phyloP scores from a whole-genome alignment of 78 protist genomes.

The Emiliania huxleyi region DNA sequence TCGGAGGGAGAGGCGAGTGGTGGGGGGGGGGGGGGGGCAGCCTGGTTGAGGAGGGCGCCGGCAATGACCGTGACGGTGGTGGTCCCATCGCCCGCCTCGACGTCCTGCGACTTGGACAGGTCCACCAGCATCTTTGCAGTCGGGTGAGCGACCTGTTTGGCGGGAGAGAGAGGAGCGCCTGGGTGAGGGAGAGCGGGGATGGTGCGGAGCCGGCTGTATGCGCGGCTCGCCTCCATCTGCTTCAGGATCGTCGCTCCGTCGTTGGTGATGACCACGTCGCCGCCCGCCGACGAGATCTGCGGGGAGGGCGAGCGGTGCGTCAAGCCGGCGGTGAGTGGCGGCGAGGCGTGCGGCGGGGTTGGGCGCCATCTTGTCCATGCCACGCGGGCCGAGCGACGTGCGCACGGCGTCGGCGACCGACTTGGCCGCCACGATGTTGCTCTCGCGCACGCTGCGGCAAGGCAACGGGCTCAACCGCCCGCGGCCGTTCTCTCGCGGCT shows the following conservation, averaged over 20 bases:
- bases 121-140: slow-evolving; percentile 96
- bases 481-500: too few relatives aligned
- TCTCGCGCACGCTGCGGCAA: slow-evolving; percentile 32
- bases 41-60: slow-evolving; percentile 84
- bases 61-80: slow-evolving; percentile 98
- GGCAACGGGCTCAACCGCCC: too few relatives aligned
- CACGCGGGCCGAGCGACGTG: slow-evolving; percentile 97
- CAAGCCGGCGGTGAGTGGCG: not conserved
- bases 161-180: too few relatives aligned
- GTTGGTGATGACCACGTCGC: slow-evolving; percentile 97
- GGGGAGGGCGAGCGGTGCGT: not conserved
- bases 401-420: slow-evolving; percentile 96
- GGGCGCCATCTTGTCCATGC: slow-evolving; percentile 98
- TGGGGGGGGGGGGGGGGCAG: too few relatives aligned
- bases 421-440: slow-evolving; percentile 49
- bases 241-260: slow-evolving; percentile 98
- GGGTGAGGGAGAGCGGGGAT: too few relatives aligned
- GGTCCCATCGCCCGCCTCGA: slow-evolving; percentile 99
- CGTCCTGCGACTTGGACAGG: slow-evolving; percentile 96
- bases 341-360: not conserved
- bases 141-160: slow-evolving; percentile 93
- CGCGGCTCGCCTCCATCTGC: slow-evolving; percentile 79
- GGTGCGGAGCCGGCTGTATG: too few relatives aligned
- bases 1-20: too few relatives aligned
- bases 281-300: slow-evolving; percentile 33